Conservation (phyloP, 1,284 basidiomycete species). For the Chalciporus sp. region DNA sequence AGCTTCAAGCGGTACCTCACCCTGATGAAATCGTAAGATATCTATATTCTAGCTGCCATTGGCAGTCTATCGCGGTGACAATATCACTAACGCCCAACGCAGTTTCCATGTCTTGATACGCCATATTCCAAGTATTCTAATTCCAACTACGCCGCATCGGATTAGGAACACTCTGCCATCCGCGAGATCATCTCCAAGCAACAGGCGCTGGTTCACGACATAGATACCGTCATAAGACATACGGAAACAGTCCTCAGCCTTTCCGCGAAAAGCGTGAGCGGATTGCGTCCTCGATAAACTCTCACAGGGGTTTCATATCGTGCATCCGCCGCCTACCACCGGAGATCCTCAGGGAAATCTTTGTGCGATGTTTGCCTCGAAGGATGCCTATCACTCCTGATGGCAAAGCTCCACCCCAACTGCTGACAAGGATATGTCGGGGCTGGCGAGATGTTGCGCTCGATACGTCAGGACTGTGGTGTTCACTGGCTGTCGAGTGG, state of each 20-base stretch:
- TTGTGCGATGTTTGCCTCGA: slow-evolving; percentile 37
- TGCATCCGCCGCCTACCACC: slow-evolving; percentile 37
- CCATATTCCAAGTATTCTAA: slow-evolving; percentile 18
- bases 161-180: slow-evolving; percentile 14
- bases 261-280: slow-evolving; percentile 19
- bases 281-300: slow-evolving; percentile 17
- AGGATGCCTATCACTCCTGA: slow-evolving; percentile 21
- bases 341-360: slow-evolving; percentile 41
- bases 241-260: slow-evolving; percentile 16
- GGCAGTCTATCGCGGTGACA: no score
- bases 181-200: slow-evolving; percentile 17
- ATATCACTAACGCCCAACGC: no score
- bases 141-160: slow-evolving; percentile 23
- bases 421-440: slow-evolving; percentile 21
- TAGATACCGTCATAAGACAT: slow-evolving; percentile 18
- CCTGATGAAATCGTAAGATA: slow-evolving; percentile 11
- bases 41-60: background rate
- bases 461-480: slow-evolving; percentile 23
- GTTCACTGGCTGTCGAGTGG: slow-evolving; percentile 11
- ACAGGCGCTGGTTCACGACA: slow-evolving; percentile 19
- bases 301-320: slow-evolving; percentile 26
- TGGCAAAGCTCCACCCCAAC: slow-evolving; percentile 26
- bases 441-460: slow-evolving; percentile 25
- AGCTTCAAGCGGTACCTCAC: slow-evolving; percentile 16
- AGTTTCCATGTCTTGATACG: slow-evolving; percentile 16